Evolutionary conservation across 805 yeast species (phyloP), one percentile per base, ranked within the genome.

Genomic region (Myxozyma nipponensis): DNA sequence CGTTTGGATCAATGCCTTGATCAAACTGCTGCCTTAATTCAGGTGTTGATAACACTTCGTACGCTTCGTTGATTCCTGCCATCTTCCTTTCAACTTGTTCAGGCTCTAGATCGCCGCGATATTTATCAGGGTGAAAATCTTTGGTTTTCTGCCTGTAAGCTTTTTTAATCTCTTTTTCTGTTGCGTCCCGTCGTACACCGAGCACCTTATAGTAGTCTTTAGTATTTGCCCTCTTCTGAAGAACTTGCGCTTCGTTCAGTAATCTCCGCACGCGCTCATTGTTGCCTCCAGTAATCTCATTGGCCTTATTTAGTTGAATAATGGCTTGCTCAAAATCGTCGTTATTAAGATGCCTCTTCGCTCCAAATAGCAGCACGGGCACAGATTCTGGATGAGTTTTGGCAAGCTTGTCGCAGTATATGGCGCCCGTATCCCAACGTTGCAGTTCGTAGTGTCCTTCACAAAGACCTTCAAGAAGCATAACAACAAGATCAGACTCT

Each of bases 21-120:
- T 90, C 96, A 62, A 85, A 91, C 42, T 81, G 77, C 40, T 72
- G 77, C 52, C 82, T 76, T 52, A 77, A 70, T 40, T 81, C 84
- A 1, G 79, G 78, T 58, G 85, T 81, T 7, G 89, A 78, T 34
- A 91, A 72, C 1, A 84, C 82, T 64, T 89, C 97, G 67, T 93
- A 89, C 0, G 98, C 98, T 63, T 85, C 87, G 67, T 91, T 93
- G 56, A 91, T 86, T 48, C 84, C 90, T 42, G 95, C 88, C 90
- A 91, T 93, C 62, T 85, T 86, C 44, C 72, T 72, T 67, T 88
- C 95, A 34, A 84, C 83, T 51, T 84, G 77, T 28, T 82, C 86
- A 25, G 78, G 75, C 6, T 82, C 73, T 52, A 84, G 65, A 35
- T 83, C 86, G 32, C 81, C 82, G 61, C 81, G 81, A 64, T 86